These are phyloP conservation scores for Penicillium cinerascens DNA, from an alignment of 495 filamentous ascomycete species.

Conservation along the genomic window DNA sequence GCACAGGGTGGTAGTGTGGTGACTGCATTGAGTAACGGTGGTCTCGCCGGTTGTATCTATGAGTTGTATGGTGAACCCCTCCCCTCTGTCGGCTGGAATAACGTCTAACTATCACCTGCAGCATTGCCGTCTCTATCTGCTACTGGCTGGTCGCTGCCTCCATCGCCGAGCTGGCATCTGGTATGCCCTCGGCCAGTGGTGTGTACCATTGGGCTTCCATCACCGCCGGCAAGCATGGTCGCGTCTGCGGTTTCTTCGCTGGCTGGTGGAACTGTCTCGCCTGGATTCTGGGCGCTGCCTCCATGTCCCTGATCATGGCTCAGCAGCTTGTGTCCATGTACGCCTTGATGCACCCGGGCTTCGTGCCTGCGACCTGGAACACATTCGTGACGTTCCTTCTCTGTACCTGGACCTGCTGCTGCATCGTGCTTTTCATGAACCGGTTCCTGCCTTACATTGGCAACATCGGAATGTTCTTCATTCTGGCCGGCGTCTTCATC, in stretches of 20 bases:
- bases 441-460: constrained; percentile 62
- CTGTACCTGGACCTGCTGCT: constrained; percentile 62
- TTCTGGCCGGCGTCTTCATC: constrained; percentile 63
- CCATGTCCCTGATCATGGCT: constrained; percentile 63
- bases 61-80: constrained; percentile 37
- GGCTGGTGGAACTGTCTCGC: constrained; percentile 79
- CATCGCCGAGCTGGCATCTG: constrained; percentile 71
- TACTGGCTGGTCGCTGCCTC: constrained; percentile 55
- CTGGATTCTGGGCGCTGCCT: constrained; percentile 64
- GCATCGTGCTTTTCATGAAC: constrained; percentile 67
- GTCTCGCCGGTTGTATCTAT: constrained; percentile 50
- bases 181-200: constrained; percentile 76
- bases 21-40: constrained; percentile 44
- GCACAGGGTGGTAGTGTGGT: constrained; percentile 53
- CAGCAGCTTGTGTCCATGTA: constrained; percentile 71
- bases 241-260: constrained; percentile 69
- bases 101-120: constrained; percentile 19
- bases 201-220: constrained; percentile 84
- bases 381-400: constrained; percentile 68
- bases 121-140: constrained; percentile 47
- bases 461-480: constrained; percentile 64
- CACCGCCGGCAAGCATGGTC: constrained; percentile 67
- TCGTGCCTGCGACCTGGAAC: constrained; percentile 64
- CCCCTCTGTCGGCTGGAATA: neutral
- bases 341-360: constrained; percentile 62